Evolutionary conservation across 495 filamentous ascomycete species (phyloP).

Genomic region (Chaetomidium leptoderma): DNA sequence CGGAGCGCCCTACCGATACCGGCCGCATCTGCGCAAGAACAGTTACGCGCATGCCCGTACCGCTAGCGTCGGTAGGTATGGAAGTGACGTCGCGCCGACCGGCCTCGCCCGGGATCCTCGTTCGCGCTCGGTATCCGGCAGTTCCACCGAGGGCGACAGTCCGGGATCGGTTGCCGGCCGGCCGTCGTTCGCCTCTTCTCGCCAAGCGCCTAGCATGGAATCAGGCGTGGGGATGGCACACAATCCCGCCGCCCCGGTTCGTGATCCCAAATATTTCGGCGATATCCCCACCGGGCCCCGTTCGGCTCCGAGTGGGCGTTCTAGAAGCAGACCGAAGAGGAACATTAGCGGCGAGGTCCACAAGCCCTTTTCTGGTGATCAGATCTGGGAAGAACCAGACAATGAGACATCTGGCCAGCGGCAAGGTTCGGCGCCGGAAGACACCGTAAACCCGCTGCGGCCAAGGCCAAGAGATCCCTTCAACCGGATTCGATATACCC

Average conservation of each 20-base stretch:
- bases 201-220: conserved; percentile 19
- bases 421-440: conserved; percentile 15
- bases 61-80: conserved; percentile 52
- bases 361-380: conserved; percentile 63
- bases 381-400: conserved; percentile 85
- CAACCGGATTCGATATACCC: conserved; percentile 51
- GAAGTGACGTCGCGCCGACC: conserved; percentile 44
- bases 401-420: conserved; percentile 27
- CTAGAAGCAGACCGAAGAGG: conserved; percentile 49
- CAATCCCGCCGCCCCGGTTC: conserved; percentile 23
- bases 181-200: conserved; percentile 30
- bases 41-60: conserved; percentile 60
- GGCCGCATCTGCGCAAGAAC: conserved; percentile 55
- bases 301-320: conserved; percentile 28
- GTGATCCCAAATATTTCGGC: conserved; percentile 29
- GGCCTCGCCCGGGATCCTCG: conserved; percentile 45
- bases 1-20: conserved; percentile 62
- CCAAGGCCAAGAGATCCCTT: conserved; percentile 58
- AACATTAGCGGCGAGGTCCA: conserved; percentile 55
- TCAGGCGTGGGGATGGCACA: conserved; percentile 23
- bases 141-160: conserved; percentile 45
- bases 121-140: conserved; percentile 47
- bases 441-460: conserved; percentile 31
- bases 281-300: conserved; percentile 23
- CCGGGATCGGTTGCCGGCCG: conserved; percentile 22